Evolutionary conservation across 352 stramenopile species (phyloP).

Genomic region (Phytopythium aichiense): DNA sequence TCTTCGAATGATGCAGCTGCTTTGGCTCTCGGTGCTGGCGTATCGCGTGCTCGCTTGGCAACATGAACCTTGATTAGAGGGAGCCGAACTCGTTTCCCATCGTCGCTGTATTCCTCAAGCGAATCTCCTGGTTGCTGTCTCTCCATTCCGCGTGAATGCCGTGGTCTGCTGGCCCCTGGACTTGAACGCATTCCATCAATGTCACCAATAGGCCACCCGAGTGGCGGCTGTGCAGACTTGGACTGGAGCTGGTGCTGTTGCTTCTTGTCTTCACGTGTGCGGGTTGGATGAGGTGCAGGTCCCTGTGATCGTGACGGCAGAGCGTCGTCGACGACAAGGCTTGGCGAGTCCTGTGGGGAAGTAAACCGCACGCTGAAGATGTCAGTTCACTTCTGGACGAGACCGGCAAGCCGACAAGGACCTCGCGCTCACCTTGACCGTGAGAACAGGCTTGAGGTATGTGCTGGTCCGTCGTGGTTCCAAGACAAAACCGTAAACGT

Average conservation of each 20-base stretch:
- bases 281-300: neutral
- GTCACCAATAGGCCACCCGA: too few relatives aligned
- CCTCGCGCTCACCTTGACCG: constrained; percentile 58
- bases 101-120: neutral
- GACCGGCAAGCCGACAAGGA: neutral
- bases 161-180: neutral
- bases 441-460: constrained; percentile 56
- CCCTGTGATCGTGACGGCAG: neutral
- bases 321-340: neutral
- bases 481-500: constrained; percentile 7
- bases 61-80: neutral
- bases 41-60: neutral
- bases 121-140: neutral
- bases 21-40: neutral
- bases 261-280: neutral
- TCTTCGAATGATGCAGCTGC: neutral
- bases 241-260: neutral
- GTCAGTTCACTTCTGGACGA: neutral
- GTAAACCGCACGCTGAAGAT: neutral
- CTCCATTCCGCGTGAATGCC: neutral
- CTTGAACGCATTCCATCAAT: too few relatives aligned
- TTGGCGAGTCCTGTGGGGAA: neutral
- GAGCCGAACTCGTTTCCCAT: neutral
- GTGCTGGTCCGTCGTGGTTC: constrained; percentile 20
- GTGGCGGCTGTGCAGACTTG: neutral